Evolutionary conservation across 108 stramenopile species (phyloP).

Genomic region (Nitzschia sp.): DNA sequence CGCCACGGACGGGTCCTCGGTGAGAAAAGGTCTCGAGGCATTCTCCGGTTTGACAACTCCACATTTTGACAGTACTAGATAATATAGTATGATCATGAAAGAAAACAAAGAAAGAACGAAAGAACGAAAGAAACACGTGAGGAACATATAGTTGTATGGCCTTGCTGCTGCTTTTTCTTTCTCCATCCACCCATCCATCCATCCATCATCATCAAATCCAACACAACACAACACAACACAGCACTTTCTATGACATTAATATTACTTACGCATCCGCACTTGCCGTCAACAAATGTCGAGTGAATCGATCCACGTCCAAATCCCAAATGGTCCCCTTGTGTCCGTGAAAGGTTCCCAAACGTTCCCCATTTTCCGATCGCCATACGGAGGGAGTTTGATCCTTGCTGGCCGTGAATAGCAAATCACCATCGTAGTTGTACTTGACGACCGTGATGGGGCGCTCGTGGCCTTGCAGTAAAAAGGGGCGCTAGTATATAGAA

Average conservation of each 20-base stretch:
- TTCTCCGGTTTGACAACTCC: conserved; percentile 92
- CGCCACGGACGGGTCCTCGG: conserved; percentile 90
- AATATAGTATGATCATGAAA: too few relatives aligned
- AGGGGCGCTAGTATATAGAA: too few relatives aligned
- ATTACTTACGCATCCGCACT: conserved; percentile 77
- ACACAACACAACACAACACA: too few relatives aligned
- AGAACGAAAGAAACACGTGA: too few relatives aligned
- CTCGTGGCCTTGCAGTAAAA: conserved; percentile 98
- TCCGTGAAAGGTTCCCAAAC: conserved; percentile 95
- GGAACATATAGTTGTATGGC: too few relatives aligned
- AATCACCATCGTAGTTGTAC: conserved; percentile 97
- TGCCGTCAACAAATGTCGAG: conserved; percentile 74
- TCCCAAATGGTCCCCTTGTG: conserved; percentile 99
- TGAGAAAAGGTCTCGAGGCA: conserved; percentile 83
- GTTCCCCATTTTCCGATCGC: conserved; percentile 92
- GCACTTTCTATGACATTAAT: not conserved
- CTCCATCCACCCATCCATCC: too few relatives aligned
- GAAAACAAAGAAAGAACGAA: too few relatives aligned
- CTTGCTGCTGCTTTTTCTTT: too few relatives aligned
- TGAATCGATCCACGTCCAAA: conserved; percentile 88
- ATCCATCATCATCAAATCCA: too few relatives aligned
- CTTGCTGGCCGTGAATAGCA: conserved; percentile 93
- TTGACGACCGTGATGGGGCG: conserved; percentile 96
- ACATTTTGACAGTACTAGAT: conserved; percentile 69
- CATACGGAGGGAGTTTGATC: conserved; percentile 93